Evolutionary conservation across 371 early-diverging fungal species (phyloP).

Genomic region (Zancudomyces culisetae): DNA sequence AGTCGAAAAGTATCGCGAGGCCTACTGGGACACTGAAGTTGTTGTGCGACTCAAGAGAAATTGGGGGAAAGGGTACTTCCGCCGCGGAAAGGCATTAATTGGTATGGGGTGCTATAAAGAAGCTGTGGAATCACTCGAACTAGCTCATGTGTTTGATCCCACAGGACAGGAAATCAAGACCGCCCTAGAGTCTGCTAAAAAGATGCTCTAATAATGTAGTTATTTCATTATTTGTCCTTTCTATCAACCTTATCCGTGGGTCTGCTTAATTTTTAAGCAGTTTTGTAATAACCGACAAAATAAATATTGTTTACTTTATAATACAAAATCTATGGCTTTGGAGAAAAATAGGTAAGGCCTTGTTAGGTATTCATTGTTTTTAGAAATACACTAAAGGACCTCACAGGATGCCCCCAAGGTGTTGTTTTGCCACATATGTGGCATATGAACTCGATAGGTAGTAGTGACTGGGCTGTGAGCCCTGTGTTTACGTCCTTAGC

Average conservation of each 20-base stretch:
- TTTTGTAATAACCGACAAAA: too few relatives aligned
- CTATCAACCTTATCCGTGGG: too few relatives aligned
- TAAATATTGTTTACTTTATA: too few relatives aligned
- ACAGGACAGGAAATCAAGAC: constrained; percentile 38
- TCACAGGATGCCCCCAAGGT: neutral
- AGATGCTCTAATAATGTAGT: constrained; percentile 1
- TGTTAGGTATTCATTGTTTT: too few relatives aligned
- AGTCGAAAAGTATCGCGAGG: constrained; percentile 43
- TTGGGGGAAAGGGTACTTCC: constrained; percentile 65
- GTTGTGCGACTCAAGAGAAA: constrained; percentile 49
- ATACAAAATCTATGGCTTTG: too few relatives aligned
- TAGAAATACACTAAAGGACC: too few relatives aligned
- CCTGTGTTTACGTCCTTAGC: neutral
- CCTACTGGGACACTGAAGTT: constrained; percentile 52
- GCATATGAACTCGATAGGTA: neutral
- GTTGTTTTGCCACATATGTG: neutral
- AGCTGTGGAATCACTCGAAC: constrained; percentile 42
- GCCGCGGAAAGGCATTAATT: constrained; percentile 52
- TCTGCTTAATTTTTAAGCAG: too few relatives aligned
- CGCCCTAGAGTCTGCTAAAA: constrained; percentile 25
- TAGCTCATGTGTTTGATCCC: constrained; percentile 46
- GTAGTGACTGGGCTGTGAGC: neutral
- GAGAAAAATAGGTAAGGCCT: too few relatives aligned
- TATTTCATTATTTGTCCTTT: too few relatives aligned
- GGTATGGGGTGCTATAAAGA: constrained; percentile 42